Percentiles rank a stretch among this genome's conserved stretches.
Evolutionary conservation across 139 green algal genomes (phyloP).

Genomic region (Auxenochlorella pyrenoidosa): DNA sequence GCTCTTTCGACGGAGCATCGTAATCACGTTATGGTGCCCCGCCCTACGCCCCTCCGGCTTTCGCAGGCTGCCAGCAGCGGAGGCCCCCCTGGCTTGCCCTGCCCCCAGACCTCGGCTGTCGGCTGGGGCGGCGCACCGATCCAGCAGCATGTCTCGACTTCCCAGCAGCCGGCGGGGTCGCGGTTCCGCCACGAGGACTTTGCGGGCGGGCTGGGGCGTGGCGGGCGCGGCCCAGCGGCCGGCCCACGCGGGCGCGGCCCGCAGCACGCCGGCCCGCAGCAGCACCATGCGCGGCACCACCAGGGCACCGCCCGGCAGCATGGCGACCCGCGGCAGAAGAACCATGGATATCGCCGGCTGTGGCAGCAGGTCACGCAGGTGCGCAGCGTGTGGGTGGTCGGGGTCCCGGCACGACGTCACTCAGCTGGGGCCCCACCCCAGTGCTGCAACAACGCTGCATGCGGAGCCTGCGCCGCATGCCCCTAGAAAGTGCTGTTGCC

Average conservation of each 20-base stretch:
- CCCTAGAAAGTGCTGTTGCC: too few species aligned
- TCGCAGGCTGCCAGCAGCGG: background rate
- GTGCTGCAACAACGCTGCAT: too few species aligned
- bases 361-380: slow-evolving; percentile 75
- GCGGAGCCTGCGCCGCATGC: too few species aligned
- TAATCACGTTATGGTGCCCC: background rate
- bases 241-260: background rate
- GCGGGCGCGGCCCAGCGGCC: background rate
- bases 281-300: background rate
- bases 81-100: background rate
- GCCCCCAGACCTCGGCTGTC: background rate
- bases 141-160: background rate
- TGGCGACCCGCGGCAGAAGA: slow-evolving; percentile 15
- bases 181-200: background rate
- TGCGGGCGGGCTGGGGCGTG: background rate
- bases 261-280: background rate
- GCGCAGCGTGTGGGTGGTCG: too few species aligned
- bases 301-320: background rate
- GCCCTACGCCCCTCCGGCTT: background rate
- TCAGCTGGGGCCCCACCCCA: too few species aligned
- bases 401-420: too few species aligned
- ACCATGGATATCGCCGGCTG: slow-evolving; percentile 74
- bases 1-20: background rate
- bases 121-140: slow-evolving; percentile 30
- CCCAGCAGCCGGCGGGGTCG: background rate